A percentile compares a stretch with the other conserved stretches of the same genome.
These are phyloP conservation scores for Ustanciosporium gigantosporum DNA, from an alignment of 1,284 basidiomycete genomes.

Conservation along the genomic window DNA sequence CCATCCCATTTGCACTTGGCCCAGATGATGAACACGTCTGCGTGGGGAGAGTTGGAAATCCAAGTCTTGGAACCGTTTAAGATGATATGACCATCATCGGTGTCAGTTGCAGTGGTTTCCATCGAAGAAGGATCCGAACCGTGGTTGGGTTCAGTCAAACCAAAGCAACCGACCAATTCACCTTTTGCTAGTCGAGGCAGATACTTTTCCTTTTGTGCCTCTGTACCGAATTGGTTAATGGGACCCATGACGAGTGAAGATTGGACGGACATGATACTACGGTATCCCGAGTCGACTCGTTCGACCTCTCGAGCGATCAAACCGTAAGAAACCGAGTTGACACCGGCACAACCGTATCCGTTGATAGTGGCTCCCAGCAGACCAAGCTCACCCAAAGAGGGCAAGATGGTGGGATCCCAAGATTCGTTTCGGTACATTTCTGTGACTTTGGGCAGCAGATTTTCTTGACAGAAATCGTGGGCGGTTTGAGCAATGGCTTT, in stretches of 20 bases:
- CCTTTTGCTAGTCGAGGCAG: constrained; percentile 83
- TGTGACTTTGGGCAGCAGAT: constrained; percentile 79
- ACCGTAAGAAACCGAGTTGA: constrained; percentile 86
- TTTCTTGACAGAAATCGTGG: constrained; percentile 81
- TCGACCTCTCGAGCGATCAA: constrained; percentile 92
- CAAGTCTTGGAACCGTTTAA: constrained; percentile 93
- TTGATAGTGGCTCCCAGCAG: constrained; percentile 87
- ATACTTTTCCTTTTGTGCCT: constrained; percentile 88
- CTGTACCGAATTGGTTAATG: constrained; percentile 83
- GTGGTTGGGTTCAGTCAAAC: constrained; percentile 93
- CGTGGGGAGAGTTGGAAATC: constrained; percentile 76
- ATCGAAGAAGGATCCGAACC: constrained; percentile 91
- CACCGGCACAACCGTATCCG: constrained; percentile 94
- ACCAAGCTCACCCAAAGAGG: constrained; percentile 90
- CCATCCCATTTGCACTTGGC: constrained; percentile 91
- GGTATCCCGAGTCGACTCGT: constrained; percentile 91
- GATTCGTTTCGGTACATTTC: constrained; percentile 84
- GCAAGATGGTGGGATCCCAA: constrained; percentile 77
- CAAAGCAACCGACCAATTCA: constrained; percentile 89
- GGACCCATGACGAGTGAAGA: constrained; percentile 98
- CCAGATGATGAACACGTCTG: constrained; percentile 88
- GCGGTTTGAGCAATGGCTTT: constrained; percentile 84
- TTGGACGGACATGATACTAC: constrained; percentile 93
- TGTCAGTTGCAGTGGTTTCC: constrained; percentile 87
- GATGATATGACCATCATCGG: constrained; percentile 76